These are phyloP conservation scores for Globisporangium cystogenes DNA, from an alignment of 352 stramenopile species.

Conservation along the genomic window DNA sequence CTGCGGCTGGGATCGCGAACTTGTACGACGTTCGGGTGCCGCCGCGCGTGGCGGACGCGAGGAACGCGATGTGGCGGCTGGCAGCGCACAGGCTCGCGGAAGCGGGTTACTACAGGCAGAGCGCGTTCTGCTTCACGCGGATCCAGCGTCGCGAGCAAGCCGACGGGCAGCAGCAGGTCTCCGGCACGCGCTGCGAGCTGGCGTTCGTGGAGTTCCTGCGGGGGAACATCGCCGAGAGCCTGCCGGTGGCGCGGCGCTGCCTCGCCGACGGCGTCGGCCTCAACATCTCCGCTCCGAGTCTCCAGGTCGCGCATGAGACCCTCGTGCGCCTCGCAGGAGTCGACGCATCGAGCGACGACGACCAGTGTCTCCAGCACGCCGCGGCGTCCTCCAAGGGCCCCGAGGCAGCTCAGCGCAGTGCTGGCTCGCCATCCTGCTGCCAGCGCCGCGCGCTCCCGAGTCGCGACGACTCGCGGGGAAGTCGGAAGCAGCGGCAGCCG, in stretches of 20 bases:
- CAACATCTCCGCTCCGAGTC: slow-evolving; percentile 8
- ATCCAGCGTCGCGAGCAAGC: background rate
- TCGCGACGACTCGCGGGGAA: background rate
- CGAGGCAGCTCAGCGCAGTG: background rate
- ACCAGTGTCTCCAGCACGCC: slow-evolving; percentile 14
- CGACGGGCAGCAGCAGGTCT: background rate
- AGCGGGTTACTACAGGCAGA: slow-evolving; percentile 23
- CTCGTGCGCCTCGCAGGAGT: slow-evolving; percentile 17
- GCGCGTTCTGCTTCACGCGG: slow-evolving; percentile 12
- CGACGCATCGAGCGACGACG: slow-evolving; percentile 17
- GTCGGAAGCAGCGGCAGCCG: background rate
- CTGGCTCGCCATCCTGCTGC: background rate
- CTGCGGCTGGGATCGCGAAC: slow-evolving; percentile 15
- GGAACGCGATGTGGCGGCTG: slow-evolving; percentile 1
- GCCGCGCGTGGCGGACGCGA: background rate
- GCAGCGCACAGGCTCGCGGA: slow-evolving; percentile 14
- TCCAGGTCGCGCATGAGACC: slow-evolving; percentile 16
- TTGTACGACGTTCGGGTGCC: background rate
- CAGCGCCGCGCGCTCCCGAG: background rate
- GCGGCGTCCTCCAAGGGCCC: no score
- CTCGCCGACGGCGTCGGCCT: background rate
- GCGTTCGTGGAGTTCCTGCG: slow-evolving; percentile 26
- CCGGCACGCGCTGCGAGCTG: slow-evolving; percentile 12
- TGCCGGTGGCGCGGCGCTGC: slow-evolving; percentile 9
- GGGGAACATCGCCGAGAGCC: slow-evolving; percentile 14